Conservation (phyloP, 345 rosid genomes). For the Adansonia digitata region DNA sequence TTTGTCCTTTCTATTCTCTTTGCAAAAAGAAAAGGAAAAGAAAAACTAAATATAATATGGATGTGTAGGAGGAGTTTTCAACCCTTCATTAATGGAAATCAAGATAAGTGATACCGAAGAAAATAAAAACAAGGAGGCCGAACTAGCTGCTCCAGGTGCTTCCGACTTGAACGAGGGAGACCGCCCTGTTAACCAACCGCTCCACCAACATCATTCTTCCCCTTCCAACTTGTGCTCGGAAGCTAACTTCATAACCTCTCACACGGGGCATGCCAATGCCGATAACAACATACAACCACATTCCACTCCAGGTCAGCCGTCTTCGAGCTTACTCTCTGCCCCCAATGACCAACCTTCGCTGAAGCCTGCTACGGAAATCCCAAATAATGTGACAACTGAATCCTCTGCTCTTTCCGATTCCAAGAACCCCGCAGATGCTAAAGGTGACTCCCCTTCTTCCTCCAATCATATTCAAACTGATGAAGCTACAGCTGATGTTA, state of each 20-base stretch:
- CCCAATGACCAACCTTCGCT: slow-evolving; percentile 19
- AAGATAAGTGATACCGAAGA: slow-evolving; percentile 4
- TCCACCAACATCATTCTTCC: slow-evolving; percentile 18
- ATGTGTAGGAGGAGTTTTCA: slow-evolving; percentile 2
- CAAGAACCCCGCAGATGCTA: slow-evolving; percentile 19
- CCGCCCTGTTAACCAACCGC: background rate
- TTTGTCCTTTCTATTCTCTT: no score
- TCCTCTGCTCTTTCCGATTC: slow-evolving; percentile 20
- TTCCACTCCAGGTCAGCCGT: slow-evolving; percentile 12
- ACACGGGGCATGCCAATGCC: slow-evolving; percentile 8
- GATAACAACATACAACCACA: slow-evolving; percentile 20
- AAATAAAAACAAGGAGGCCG: slow-evolving; percentile 17
- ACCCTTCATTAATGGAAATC: slow-evolving; percentile 2
- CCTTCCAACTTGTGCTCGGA: slow-evolving; percentile 21
- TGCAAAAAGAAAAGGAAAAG: no score
- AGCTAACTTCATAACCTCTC: slow-evolving; percentile 13
- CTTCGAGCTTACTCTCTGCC: slow-evolving; percentile 18
- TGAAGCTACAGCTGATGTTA: slow-evolving; percentile 15
- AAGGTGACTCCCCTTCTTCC: slow-evolving; percentile 11
- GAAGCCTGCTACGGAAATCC: slow-evolving; percentile 21
- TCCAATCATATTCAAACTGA: slow-evolving; percentile 19
- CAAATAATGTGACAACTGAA: slow-evolving; percentile 19
- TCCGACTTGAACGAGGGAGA: background rate
- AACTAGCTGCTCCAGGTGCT: background rate
- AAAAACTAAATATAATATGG: background rate